Evolutionary conservation across 257 asterid species (phyloP).

Genomic region (Nicotiana tomentosiformis): DNA sequence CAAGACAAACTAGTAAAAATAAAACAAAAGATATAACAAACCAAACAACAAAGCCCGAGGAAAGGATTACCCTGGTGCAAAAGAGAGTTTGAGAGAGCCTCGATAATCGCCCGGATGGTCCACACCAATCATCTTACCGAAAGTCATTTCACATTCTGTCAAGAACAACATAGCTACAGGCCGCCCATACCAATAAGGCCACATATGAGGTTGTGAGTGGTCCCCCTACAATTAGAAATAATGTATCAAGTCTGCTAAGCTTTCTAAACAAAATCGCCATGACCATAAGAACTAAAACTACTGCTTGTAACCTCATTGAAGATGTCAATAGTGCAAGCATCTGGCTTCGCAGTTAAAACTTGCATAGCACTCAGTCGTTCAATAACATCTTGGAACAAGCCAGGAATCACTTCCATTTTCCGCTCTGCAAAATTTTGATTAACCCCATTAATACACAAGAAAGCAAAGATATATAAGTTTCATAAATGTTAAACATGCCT

Average conservation of each 20-base stretch:
- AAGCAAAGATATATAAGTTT: neutral
- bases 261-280: constrained; percentile 3
- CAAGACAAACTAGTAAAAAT: neutral
- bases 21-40: neutral
- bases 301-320: constrained; percentile 62
- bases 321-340: constrained; percentile 67
- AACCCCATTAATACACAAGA: constrained; percentile 12
- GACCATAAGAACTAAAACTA: constrained; percentile 8
- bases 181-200: constrained; percentile 78
- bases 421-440: constrained; percentile 44
- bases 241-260: constrained; percentile 23
- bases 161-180: constrained; percentile 66
- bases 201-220: constrained; percentile 72
- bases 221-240: constrained; percentile 54
- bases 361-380: constrained; percentile 47
- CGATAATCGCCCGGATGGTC: constrained; percentile 70
- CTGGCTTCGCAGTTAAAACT: constrained; percentile 61
- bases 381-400: constrained; percentile 52
- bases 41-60: neutral
- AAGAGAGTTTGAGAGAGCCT: constrained; percentile 65
- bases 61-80: constrained; percentile 60
- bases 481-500: constrained; percentile 39
- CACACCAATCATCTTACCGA: constrained; percentile 47
- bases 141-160: constrained; percentile 78
- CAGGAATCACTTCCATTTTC: constrained; percentile 73